These are phyloP conservation scores for Aureobasidium melanogenum DNA, from an alignment of 2,329 filamentous ascomycete species.

Conservation along the genomic window DNA sequence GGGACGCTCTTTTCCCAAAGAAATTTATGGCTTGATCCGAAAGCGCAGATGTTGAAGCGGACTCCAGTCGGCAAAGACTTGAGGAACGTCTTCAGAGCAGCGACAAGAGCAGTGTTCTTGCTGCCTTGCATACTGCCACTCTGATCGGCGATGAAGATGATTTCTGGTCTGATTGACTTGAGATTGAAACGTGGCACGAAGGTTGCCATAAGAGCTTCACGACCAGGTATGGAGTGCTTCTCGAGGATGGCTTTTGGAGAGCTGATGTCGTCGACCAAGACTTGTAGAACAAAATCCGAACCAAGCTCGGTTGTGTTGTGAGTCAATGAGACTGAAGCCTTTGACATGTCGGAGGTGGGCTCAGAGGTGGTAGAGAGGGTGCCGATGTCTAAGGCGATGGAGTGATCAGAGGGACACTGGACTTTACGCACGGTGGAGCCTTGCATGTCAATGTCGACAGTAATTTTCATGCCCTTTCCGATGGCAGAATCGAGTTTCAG, in stretches of 20 bases:
- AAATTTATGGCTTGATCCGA: slow-evolving; percentile 43
- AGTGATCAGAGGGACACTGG: slow-evolving; percentile 55
- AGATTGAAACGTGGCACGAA: slow-evolving; percentile 62
- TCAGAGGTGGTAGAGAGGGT: slow-evolving; percentile 40
- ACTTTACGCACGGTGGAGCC: slow-evolving; percentile 51
- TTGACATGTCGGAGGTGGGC: slow-evolving; percentile 44
- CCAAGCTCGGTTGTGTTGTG: slow-evolving; percentile 46
- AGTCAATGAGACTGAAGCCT: slow-evolving; percentile 54
- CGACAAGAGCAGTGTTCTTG: slow-evolving; percentile 46
- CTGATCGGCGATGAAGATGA: slow-evolving; percentile 65
- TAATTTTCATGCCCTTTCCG: slow-evolving; percentile 42
- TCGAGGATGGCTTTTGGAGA: slow-evolving; percentile 59
- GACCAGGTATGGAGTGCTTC: slow-evolving; percentile 52
- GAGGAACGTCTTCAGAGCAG: slow-evolving; percentile 54
- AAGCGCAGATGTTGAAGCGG: slow-evolving; percentile 64
- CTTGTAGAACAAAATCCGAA: slow-evolving; percentile 58
- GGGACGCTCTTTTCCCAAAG: slow-evolving; percentile 40
- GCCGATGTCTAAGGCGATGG: slow-evolving; percentile 57
- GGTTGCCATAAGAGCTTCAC: slow-evolving; percentile 61
- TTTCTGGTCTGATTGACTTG: slow-evolving; percentile 47
- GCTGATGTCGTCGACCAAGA: slow-evolving; percentile 51
- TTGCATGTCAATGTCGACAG: slow-evolving; percentile 51
- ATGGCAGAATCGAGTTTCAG: slow-evolving; percentile 16
- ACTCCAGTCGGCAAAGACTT: slow-evolving; percentile 56
- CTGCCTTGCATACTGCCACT: slow-evolving; percentile 54